Evolutionary conservation across 768 basidiomycete genomes (phyloP).

Genomic region (Macrolepiota fuliginosa): DNA sequence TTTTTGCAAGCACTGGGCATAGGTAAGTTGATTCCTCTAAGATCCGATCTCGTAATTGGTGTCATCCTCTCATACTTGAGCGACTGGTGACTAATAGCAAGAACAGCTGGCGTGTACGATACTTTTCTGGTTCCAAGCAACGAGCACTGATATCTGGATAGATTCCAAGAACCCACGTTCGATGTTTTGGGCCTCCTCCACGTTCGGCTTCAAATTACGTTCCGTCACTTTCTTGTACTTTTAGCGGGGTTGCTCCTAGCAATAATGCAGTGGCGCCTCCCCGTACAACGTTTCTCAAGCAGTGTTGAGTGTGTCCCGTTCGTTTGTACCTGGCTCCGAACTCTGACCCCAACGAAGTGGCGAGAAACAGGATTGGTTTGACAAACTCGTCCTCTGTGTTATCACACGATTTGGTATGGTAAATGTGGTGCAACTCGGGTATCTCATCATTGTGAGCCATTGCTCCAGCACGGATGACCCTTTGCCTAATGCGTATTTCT

Average conservation of each 20-base stretch:
- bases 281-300: neutral
- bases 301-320: neutral
- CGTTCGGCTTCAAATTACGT: neutral
- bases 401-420: conserved; percentile 17
- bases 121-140: neutral
- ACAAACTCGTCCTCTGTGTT: conserved; percentile 18
- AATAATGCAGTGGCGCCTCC: neutral
- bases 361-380: conserved; percentile 12
- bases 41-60: neutral
- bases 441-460: conserved; percentile 11
- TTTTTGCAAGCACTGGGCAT: conserved; percentile 15
- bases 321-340: neutral
- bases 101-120: conserved; percentile 18
- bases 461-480: neutral
- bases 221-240: neutral
- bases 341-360: neutral
- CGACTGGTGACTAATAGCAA: conserved; percentile 9
- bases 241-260: neutral
- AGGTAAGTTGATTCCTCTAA: conserved; percentile 5
- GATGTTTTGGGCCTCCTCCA: neutral
- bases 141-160: neutral
- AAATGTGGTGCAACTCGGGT: conserved; percentile 16
- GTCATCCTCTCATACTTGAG: neutral
- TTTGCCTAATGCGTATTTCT: neutral
- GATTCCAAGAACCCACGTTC: neutral